Percentiles rank a stretch among this genome's conserved stretches.
phyloP scores from a whole-genome alignment of 192 early-diverging fungal genomes.

The Linnemannia schmuckeri region DNA sequence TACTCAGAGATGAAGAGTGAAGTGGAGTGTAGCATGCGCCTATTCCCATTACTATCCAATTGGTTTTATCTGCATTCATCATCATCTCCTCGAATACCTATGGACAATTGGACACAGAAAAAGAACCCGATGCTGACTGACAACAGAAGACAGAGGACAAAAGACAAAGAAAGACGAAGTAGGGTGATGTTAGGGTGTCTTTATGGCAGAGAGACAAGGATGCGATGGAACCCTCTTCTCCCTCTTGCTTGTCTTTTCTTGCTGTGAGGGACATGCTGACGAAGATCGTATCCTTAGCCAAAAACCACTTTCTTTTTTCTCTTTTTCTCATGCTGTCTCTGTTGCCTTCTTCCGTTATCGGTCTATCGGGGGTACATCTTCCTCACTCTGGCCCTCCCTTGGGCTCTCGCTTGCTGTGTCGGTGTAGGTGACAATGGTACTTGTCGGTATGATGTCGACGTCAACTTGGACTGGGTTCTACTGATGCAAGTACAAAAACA shows the following conservation, averaged over 20 bases:
- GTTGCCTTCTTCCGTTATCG: too few species aligned
- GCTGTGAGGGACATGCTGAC: not conserved
- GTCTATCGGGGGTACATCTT: too few species aligned
- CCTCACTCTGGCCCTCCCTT: not conserved
- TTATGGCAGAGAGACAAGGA: not conserved
- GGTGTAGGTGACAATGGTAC: not conserved
- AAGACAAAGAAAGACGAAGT: not conserved
- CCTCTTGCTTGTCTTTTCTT: not conserved
- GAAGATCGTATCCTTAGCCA: not conserved
- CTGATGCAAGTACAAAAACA: not conserved
- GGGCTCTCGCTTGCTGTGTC: not conserved
- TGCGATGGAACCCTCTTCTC: not conserved
- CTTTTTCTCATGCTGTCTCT: not conserved
- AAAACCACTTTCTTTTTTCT: not conserved
- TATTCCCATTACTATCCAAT: conserved; percentile 1
- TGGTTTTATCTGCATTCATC: not conserved
- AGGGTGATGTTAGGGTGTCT: not conserved
- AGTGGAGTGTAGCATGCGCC: not conserved
- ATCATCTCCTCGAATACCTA: not conserved
- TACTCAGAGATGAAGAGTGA: not conserved
- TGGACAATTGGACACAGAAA: not conserved
- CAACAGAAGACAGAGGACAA: not conserved
- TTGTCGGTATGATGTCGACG: not conserved
- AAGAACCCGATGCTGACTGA: not conserved
- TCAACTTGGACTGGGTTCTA: not conserved